These are phyloP conservation scores for Monosporascus ibericus DNA, from an alignment of 2,329 filamentous ascomycete species.

Conservation along the genomic window DNA sequence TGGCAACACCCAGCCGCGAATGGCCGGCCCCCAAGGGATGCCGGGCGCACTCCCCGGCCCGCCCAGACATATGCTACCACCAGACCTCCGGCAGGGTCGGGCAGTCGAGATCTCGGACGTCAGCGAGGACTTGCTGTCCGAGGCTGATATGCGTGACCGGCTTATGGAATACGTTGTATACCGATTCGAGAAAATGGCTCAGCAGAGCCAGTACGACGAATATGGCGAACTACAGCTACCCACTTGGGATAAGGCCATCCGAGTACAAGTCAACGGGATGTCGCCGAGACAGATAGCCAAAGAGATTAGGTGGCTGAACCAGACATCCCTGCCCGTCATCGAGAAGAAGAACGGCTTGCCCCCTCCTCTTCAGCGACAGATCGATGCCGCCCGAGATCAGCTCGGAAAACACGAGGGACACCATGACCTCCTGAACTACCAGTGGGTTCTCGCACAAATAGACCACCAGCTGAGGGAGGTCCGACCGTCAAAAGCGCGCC, in stretches of 20 bases:
- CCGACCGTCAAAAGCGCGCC: constrained; percentile 7
- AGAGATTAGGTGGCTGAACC: constrained; percentile 32
- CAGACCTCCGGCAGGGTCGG: constrained; percentile 3
- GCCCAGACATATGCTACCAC: constrained; percentile 3
- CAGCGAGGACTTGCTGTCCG: constrained; percentile 29
- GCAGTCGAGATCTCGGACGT: constrained; percentile 30
- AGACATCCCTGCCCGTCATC: constrained; percentile 21
- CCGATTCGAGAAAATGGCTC: constrained; percentile 34
- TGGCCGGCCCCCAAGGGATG: too few species aligned
- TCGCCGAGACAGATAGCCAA: constrained; percentile 30
- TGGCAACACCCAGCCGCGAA: not conserved
- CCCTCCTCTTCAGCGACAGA: constrained; percentile 32
- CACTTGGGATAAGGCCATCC: constrained; percentile 35
- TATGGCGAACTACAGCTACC: constrained; percentile 27
- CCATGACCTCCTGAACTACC: constrained; percentile 28
- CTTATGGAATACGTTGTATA: constrained; percentile 35
- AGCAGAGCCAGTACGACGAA: constrained; percentile 28
- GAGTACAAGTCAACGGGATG: constrained; percentile 28
- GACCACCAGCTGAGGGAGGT: constrained; percentile 31
- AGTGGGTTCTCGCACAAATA: constrained; percentile 38
- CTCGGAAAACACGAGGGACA: constrained; percentile 26
- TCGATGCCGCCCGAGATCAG: constrained; percentile 32
- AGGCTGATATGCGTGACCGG: constrained; percentile 30
- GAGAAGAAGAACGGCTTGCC: constrained; percentile 34
- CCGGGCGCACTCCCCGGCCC: not conserved